These are phyloP conservation scores for Tylopilus sp. DNA, from an alignment of 768 basidiomycete species.

Conservation along the genomic window DNA sequence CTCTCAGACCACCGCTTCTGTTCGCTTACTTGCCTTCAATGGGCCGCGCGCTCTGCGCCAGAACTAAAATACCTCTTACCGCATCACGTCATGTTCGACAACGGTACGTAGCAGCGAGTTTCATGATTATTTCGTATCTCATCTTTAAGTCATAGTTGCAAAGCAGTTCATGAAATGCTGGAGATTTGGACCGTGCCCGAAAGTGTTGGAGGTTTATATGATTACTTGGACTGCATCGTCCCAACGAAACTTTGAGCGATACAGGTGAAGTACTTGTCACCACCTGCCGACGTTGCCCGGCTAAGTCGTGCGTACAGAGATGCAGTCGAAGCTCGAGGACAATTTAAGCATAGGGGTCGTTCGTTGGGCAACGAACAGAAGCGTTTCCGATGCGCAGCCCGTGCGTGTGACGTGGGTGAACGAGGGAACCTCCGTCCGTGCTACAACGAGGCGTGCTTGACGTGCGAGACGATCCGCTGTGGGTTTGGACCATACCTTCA, in stretches of 20 bases:
- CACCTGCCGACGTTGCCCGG: neutral
- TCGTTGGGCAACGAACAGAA: conserved; percentile 24
- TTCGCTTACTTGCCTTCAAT: conserved; percentile 9
- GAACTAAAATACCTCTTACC: conserved; percentile 10
- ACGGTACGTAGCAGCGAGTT: conserved; percentile 1
- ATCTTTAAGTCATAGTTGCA: conserved; percentile 8
- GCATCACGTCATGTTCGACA: conserved; percentile 6
- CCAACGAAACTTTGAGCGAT: conserved; percentile 12
- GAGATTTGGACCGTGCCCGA: conserved; percentile 7
- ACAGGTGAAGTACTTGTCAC: conserved; percentile 6
- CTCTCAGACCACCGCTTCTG: conserved; percentile 20
- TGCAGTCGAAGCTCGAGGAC: conserved; percentile 12
- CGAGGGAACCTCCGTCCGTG: conserved; percentile 16
- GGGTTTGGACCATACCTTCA: conserved; percentile 22
- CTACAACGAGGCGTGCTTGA: conserved; percentile 7
- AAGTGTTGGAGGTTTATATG: conserved; percentile 16
- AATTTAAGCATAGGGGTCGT: neutral
- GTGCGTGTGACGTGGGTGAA: conserved; percentile 25
- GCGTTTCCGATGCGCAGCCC: conserved; percentile 19
- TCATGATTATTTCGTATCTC: neutral
- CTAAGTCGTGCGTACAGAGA: conserved; percentile 8
- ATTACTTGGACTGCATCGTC: conserved; percentile 18
- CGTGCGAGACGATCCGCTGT: conserved; percentile 19
- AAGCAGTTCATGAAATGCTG: conserved; percentile 9
- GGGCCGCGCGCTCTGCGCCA: conserved; percentile 15